Evolutionary conservation across 495 filamentous ascomycete species (phyloP), one percentile per base, ranked within the genome.

Genomic region (Xylaria scruposa): DNA sequence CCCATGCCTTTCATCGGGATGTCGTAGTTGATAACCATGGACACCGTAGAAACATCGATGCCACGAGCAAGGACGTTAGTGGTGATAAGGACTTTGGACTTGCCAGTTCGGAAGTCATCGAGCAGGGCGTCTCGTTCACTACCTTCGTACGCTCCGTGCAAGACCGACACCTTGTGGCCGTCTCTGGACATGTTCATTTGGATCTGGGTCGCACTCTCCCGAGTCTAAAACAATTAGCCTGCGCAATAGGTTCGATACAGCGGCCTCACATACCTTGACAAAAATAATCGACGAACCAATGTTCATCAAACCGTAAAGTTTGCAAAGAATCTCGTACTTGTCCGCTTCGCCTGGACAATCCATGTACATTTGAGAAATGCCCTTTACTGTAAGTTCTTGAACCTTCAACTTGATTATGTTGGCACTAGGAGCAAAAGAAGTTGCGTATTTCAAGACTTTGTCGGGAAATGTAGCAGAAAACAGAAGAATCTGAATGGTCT

Each of bases 251-350:
- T 31, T 59, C 40, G 44, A 9, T 31, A 31, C n/a, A 38, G 9
- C n/a, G n/a, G 15, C 2, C 29, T 4, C n/a, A 42, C 70, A 54
- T 83, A 96, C 94, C 86, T 89, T 90, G 74, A 97, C 94, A 81
- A 99, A 99, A 77, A 99, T 98, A 78, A 99, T 98, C 1, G 95
- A 97, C 6, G 95, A 97, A 4, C 94, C 94, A 70, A 97, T 93
- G 13, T 94, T 98, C 87, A 98, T 93, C 46, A 98, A 85, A 69
- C 95, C 94, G 78, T 98, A 99, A 21, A 99, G 91, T 79, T 93
- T 91, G 74, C 97, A 91, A 17, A 99, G 89, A 42, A 92, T 90
- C 33, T 90, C 87, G 78, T 96, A 99, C 78, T 99, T 99, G 75
- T 93, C 88, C 15, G 91, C 81, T 60, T 96, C 93, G 24, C 83